These are phyloP conservation scores for Suillus fuscotomentosus DNA, from an alignment of 768 basidiomycete species.

Conservation along the genomic window DNA sequence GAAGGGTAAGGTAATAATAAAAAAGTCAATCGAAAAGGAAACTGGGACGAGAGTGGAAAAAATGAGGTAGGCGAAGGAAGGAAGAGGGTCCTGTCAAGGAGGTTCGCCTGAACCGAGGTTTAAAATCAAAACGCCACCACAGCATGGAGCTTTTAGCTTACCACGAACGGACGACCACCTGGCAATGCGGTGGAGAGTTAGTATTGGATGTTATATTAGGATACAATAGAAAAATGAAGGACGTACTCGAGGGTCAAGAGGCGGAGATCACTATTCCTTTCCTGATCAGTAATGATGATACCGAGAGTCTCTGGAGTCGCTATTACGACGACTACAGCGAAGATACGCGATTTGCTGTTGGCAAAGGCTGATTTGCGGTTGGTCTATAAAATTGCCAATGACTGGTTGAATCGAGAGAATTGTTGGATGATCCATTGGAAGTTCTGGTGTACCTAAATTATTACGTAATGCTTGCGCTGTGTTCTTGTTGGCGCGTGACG, in stretches of 20 bases:
- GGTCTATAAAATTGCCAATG: slow-evolving; percentile 24
- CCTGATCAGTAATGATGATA: slow-evolving; percentile 73
- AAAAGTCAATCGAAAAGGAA: slow-evolving; percentile 12
- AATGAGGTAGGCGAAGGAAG: slow-evolving; percentile 3
- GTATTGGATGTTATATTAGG: slow-evolving; percentile 4
- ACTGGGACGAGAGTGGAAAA: slow-evolving; percentile 9
- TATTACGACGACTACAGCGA: slow-evolving; percentile 25
- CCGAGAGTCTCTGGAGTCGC: slow-evolving; percentile 40
- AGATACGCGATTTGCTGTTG: slow-evolving; percentile 5
- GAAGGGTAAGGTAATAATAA: slow-evolving; percentile 33
- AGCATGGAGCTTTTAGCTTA: slow-evolving; percentile 32
- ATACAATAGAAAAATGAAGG: slow-evolving; percentile 19
- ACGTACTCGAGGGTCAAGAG: slow-evolving; percentile 76
- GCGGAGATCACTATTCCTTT: slow-evolving; percentile 79
- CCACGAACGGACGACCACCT: slow-evolving; percentile 85
- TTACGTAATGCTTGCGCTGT: slow-evolving; percentile 2
- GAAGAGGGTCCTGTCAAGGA: slow-evolving; percentile 54
- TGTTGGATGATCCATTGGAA: slow-evolving; percentile 15
- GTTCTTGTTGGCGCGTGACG: background rate
- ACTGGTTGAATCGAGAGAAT: background rate
- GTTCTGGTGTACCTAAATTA: background rate
- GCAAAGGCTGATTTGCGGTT: slow-evolving; percentile 10
- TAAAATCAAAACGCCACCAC: slow-evolving; percentile 14
- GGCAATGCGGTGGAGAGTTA: slow-evolving; percentile 16
- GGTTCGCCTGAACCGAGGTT: slow-evolving; percentile 61